Evolutionary conservation across 176 grass and related monocot species (phyloP), one percentile per base, ranked within the genome.

Genomic region (Cymbopogon citratus): DNA sequence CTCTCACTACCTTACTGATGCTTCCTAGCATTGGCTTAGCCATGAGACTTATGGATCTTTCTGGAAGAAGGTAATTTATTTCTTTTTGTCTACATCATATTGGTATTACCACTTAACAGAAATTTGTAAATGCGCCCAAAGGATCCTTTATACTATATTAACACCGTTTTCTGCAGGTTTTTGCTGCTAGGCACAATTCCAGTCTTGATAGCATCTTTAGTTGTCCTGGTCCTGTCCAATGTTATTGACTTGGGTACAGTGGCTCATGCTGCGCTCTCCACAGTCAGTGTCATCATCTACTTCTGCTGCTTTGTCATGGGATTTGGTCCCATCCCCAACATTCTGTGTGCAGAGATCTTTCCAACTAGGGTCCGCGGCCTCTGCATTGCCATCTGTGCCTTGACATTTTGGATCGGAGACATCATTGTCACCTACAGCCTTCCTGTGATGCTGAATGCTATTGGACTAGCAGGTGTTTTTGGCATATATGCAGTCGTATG

Each of bases 31-130:
- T 97, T 77, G 91, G 89, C 62, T 81, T 97, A 65, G 91, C 94
- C 36, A 97, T 97, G 94, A 90, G 87, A 76, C 91, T 97, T 59
- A 97, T 97, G 94, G 94, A 97, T 87, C 86, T 97, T 72, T 94
- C 91, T 71, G 91, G 94, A 72, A 82, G 94, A 90, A 97, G 94
- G 94, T 94, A 94, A 88, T 10, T 82, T 75, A 15, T 77, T 73
- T 89, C 7, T 27, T 68, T 65, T 65, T 63, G 1, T 14, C 60
- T 26, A 7, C 60, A 72, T 52, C 14, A 74, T 75, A 16, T 66
- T 84, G 33, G 9, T 78, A 18, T 59, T 59, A 66, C 24, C n/a
- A 38, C 69, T 77, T 51, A 33, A 40, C 40, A 77, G 34, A 66
- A 78, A 31, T 71, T 43, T 72, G 31, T 57, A 72, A 79, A 54